Evolutionary conservation across 208 protist species (phyloP).

Genomic region (Trichomonas vaginalis): DNA sequence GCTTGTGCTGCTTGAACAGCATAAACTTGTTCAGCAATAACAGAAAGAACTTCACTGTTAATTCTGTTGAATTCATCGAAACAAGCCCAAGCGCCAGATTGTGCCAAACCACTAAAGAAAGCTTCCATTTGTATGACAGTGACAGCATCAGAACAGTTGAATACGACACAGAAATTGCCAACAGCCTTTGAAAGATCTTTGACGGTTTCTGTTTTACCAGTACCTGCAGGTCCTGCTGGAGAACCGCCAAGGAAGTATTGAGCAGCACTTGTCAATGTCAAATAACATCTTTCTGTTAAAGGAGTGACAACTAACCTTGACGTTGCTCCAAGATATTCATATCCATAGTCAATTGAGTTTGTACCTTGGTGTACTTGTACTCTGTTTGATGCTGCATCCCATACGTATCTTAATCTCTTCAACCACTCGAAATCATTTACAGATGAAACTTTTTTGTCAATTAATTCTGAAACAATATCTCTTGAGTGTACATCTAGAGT

Average conservation of each 20-base stretch:
- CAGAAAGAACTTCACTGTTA: constrained; percentile 91
- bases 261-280: constrained; percentile 52
- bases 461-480: constrained; percentile 76
- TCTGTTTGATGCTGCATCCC: constrained; percentile 40
- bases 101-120: constrained; percentile 81
- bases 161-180: constrained; percentile 53
- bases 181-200: constrained; percentile 51
- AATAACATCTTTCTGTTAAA: constrained; percentile 51
- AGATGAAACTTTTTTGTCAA: constrained; percentile 53
- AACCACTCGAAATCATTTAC: constrained; percentile 76
- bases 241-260: constrained; percentile 48
- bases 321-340: constrained; percentile 45
- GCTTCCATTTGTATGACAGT: constrained; percentile 71
- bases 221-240: constrained; percentile 51
- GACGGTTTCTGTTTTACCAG: constrained; percentile 54
- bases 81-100: constrained; percentile 87
- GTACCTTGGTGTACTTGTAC: constrained; percentile 32
- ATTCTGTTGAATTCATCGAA: constrained; percentile 96
- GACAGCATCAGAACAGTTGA: constrained; percentile 54
- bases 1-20: constrained; percentile 78
- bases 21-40: constrained; percentile 83
- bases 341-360: constrained; percentile 33
- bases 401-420: constrained; percentile 33
- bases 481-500: constrained; percentile 85
- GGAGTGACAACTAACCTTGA: constrained; percentile 48